Evolutionary conservation across 306 rosid genomes (phyloP).

Genomic region (Prunus mongolica): DNA sequence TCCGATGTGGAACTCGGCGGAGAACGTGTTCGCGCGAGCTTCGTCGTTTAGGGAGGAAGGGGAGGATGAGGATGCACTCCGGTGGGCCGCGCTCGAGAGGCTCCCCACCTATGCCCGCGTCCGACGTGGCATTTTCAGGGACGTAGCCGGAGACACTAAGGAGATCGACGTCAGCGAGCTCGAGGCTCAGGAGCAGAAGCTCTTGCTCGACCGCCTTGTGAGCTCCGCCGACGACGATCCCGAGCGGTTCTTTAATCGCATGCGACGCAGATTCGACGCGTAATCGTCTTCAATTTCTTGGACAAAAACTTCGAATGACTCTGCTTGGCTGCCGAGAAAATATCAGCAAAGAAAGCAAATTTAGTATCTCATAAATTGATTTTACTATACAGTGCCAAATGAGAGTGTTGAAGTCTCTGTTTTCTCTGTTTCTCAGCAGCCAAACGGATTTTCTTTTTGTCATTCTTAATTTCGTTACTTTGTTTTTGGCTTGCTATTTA

Average conservation of each 20-base stretch:
- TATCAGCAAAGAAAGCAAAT: not conserved
- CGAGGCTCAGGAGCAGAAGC: slow-evolving; percentile 55
- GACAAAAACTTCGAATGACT: not conserved
- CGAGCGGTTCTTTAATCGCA: slow-evolving; percentile 55
- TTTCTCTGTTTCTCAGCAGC: not conserved
- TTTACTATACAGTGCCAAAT: not conserved
- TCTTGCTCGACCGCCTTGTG: slow-evolving; percentile 59
- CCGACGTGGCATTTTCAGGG: slow-evolving; percentile 73
- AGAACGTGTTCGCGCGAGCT: slow-evolving; percentile 64
- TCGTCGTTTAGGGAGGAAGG: slow-evolving; percentile 53
- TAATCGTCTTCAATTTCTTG: slow-evolving; percentile 16
- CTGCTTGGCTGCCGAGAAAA: slow-evolving; percentile 18
- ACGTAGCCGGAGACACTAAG: slow-evolving; percentile 51
- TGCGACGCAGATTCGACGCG: slow-evolving; percentile 83
- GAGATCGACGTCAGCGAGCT: slow-evolving; percentile 72
- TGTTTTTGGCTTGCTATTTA: too few relatives aligned
- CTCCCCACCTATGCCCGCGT: slow-evolving; percentile 79
- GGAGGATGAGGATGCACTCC: slow-evolving; percentile 84
- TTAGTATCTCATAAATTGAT: not conserved
- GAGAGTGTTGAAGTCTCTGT: not conserved
- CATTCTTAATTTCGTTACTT: not conserved
- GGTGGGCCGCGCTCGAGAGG: slow-evolving; percentile 96
- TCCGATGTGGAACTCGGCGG: slow-evolving; percentile 91
- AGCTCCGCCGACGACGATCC: slow-evolving; percentile 62
- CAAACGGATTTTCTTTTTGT: not conserved